Evolutionary conservation across 495 filamentous ascomycete genomes (phyloP), one percentile per base, ranked within the genome.

Genomic region (Terfezia claveryi): DNA sequence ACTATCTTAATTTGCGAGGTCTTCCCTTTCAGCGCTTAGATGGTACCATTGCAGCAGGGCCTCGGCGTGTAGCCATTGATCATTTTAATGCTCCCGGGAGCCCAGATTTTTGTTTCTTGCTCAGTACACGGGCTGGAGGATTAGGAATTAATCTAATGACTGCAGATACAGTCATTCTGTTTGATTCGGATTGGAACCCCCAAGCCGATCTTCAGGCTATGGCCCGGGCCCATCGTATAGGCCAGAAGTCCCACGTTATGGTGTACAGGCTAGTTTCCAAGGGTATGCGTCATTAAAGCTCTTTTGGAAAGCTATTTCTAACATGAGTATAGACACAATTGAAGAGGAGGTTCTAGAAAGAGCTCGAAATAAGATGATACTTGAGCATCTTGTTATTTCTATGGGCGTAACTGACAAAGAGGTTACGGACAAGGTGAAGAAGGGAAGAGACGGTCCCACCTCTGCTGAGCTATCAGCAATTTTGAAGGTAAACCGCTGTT

Each of bases 131-230:
- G 62, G 91, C 91, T 50, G 91, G 91, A 70, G 91, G 91, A 64
- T 76, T 99, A 16, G 91, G 91, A 51, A 96, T 99, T 71, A 99
- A 99, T 62, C 69, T 99, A 49, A 96, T 95, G 87, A 95, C 91
- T 51, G 91, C 91, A 2, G 91, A 99, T 64, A 96, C 92, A 0
- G 92, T 99, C 56, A 84, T 99, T 59, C 76, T 99, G 44, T 96
- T 96, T 61, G 91, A 99, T 65, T 96, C 92, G 0, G 91, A 99
- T 64, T 99, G 92, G 92, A 99, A 99, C 57, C 91, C 91, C 12
- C 91, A 99, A 66, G 91, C 91, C 0, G 91, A 99, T 73, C 71
- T 99, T 54, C 91, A 99, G 61, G 91, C 91, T 17, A 99, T 99
- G 91, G 89, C 91, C 49, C 80, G 91, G 60, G 92, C 92, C 51